phyloP scores from a whole-genome alignment of 1,284 basidiomycete species.

The Moniliella sp. region DNA sequence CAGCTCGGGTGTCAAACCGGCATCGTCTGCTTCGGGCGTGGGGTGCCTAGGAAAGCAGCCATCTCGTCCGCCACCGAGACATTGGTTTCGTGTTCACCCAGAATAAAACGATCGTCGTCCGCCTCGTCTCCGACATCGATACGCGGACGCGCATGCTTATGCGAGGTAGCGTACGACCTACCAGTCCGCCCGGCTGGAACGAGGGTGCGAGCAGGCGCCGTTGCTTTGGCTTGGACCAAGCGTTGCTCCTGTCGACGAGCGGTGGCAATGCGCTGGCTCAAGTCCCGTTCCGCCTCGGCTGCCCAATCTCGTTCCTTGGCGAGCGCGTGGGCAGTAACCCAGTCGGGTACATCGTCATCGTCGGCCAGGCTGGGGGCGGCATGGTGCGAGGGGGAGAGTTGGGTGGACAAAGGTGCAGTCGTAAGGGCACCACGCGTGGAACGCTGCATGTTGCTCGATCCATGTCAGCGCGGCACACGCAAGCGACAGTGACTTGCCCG shows the following conservation, averaged over 20 bases:
- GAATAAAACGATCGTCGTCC: constrained; percentile 23
- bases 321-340: constrained; percentile 35
- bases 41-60: neutral
- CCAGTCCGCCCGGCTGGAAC: neutral
- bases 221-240: too few relatives aligned
- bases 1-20: constrained; percentile 50
- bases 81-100: constrained; percentile 1
- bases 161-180: neutral
- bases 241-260: constrained; percentile 4
- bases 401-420: neutral
- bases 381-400: too few relatives aligned
- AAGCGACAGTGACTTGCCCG: constrained; percentile 36
- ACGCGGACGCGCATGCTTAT: neutral
- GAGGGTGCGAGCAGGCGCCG: neutral
- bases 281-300: constrained; percentile 23
- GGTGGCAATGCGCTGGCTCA: constrained; percentile 11
- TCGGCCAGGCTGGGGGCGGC: neutral
- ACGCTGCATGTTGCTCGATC: constrained; percentile 25
- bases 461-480: constrained; percentile 35
- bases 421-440: constrained; percentile 7
- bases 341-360: constrained; percentile 30
- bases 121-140: neutral
- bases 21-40: neutral
- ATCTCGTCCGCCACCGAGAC: neutral
- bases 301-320: constrained; percentile 19